Evolutionary conservation across 2,329 filamentous ascomycete genomes (phyloP).

Genomic region (Seiridium cupressi): DNA sequence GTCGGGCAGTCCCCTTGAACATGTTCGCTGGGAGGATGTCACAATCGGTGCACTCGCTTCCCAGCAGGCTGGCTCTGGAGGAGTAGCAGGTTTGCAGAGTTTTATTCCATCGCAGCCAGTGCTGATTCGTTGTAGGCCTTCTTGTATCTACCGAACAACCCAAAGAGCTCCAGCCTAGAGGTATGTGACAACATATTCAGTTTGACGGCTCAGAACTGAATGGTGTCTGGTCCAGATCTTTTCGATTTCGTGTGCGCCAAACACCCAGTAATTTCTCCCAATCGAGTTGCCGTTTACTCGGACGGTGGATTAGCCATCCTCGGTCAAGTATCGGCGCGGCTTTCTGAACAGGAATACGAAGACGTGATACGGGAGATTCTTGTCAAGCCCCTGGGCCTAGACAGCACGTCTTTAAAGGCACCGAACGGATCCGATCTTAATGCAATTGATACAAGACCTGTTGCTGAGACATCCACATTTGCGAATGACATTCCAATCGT

Average conservation of each 20-base stretch:
- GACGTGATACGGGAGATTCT: neutral
- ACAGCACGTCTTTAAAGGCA: neutral
- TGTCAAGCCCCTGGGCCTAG: neutral
- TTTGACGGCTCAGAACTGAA: neutral
- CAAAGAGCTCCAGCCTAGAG: too few relatives aligned
- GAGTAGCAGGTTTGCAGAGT: neutral
- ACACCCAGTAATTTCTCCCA: neutral
- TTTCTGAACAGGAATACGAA: neutral
- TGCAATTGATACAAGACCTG: neutral
- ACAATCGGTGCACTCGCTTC: neutral
- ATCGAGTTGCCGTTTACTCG: neutral
- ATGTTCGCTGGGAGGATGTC: neutral
- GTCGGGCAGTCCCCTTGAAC: neutral
- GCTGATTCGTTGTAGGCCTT: too few relatives aligned
- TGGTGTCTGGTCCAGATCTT: neutral
- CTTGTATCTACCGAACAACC: too few relatives aligned
- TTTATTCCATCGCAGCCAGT: too few relatives aligned
- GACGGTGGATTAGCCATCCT: neutral
- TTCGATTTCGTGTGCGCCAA: neutral
- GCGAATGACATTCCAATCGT: neutral
- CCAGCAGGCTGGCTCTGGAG: neutral
- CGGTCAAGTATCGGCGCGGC: neutral
- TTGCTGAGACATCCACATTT: neutral
- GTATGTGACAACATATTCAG: neutral
- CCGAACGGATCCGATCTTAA: neutral